Base-by-base conservation (phyloP, 176 grass and related monocot species). In the Eleusine indica region DNA sequence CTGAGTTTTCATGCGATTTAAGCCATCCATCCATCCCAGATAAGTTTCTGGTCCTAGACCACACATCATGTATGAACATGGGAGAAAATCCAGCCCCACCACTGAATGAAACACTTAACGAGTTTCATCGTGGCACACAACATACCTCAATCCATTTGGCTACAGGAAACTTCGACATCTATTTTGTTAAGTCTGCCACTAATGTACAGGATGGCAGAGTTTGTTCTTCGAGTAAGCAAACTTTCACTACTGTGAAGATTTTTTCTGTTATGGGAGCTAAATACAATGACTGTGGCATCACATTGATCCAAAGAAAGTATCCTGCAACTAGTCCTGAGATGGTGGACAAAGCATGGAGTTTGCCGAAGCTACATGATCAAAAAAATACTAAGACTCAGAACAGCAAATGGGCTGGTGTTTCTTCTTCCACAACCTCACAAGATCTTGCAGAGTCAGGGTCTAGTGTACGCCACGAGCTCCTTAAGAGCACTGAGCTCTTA, bases 11-110 rank as follows among this genome's bases (percentile, higher is more conserved):
- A 53, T 70, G 65, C 15, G 89, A 96, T 77, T 89, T 96, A 58
- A 89, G 80, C 66, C 68, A 25, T 71, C 87, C 91, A 40, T 85
- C 89, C 25, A 66, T 68, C 64, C 81, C 88, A n/a, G 91, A 99
- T 86, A 94, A 94, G 80, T 87, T 99, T 67, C 75, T 99, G 60
- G 84, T 92, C 49, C 39, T 99, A 0, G 96, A 99, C 77, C 96
- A 99, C 79, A 81, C 66, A 21, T 67, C 83, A 72, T 53, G 64
- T 87, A 70, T 89, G 70, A 86, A 91, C 37, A 74, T 49, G 4
- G 75, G 53, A 77, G 87, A 88, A 88, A 58, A 35, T 80, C 68
- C 83, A 32, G 79, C 47, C 54, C 37, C 32, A 62, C 76, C 62
- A 81, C 71, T 19, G 92, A 80, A 73, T 65, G 86, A 82, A 85